Evolutionary conservation across 1,284 basidiomycete species (phyloP), one percentile per base, ranked within the genome.

Genomic region (Boletus sp.): DNA sequence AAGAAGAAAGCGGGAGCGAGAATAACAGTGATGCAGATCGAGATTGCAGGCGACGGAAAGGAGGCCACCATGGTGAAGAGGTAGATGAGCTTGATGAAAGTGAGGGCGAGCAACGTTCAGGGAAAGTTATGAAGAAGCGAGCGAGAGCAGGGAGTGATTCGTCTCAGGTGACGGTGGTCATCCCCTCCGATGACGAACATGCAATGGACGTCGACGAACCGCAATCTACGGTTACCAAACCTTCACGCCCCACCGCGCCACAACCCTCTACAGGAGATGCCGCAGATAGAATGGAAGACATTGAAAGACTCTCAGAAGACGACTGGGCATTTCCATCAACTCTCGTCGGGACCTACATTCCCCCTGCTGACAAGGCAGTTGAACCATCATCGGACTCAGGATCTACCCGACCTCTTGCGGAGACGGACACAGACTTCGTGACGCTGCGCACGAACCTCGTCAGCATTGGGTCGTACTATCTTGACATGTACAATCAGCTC

Each of bases 391-490:
- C 58, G 0, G 47, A 40, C 12, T 5, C 45, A 7, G 17, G 25
- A 29, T 16, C 48, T 19, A 5, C 37, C 6, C 32, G 25, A 20
- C 16, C 36, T 34, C 20, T 9, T 2, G 16, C 44, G 3, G 53
- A 54, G 36, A 22, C 29, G 8, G 40, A 46, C 16, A 19, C 40
- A 2, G 48, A 57, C 35, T 33, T 23, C 35, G 62, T 78, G 6
- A 63, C 69, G 1, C 58, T 85, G 13, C 67, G 67, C 2, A 73
- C 82, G 48, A 71, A 82, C 51, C 34, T 81, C 10, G 55, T 69
- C 26, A 64, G 58, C 33, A 65, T 81, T 22, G 59, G 67, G 19
- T 46, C 54, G 1, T 45, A 63, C 39, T 66, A 61, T 30, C 37
- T 62, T 19, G 61, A 64, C 17, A 32, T 54, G 20, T 58, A 60